These are phyloP conservation scores for Dictyostelium intermedium DNA, from an alignment of 78 protist species.

Conservation along the genomic window DNA sequence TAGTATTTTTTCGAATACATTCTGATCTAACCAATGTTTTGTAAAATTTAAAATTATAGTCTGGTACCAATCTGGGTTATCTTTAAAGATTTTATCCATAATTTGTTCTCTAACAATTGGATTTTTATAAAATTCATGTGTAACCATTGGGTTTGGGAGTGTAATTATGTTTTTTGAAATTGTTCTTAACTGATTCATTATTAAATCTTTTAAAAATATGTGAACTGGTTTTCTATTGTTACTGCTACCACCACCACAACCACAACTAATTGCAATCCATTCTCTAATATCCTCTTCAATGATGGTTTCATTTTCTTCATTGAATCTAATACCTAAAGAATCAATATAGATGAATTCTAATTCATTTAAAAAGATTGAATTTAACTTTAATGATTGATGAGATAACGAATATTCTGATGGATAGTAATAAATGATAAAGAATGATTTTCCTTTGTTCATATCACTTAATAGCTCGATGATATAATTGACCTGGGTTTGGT, in stretches of 20 bases:
- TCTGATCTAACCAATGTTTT: neutral
- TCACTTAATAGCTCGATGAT: neutral
- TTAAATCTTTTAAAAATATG: neutral
- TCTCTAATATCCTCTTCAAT: neutral
- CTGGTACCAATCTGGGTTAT: neutral
- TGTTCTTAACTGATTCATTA: neutral
- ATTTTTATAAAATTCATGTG: neutral
- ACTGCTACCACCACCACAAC: too few species aligned
- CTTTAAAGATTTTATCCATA: neutral
- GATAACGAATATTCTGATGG: constrained; percentile 38
- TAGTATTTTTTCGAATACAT: neutral
- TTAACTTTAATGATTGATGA: constrained; percentile 2
- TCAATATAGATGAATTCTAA: neutral
- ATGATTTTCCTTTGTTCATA: neutral
- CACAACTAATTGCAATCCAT: neutral
- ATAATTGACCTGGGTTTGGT: constrained; percentile 19
- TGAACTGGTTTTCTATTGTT: neutral
- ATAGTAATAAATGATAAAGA: constrained; percentile 21
- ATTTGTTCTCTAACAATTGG: neutral
- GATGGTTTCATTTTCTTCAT: neutral
- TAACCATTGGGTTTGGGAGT: neutral
- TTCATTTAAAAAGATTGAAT: constrained; percentile 3
- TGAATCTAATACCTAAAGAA: neutral
- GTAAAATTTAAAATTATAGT: neutral
- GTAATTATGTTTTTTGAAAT: neutral